Evolutionary conservation across 345 rosid species (phyloP), one percentile per base, ranked within the genome.

Genomic region (Lagerstroemia speciosa): DNA sequence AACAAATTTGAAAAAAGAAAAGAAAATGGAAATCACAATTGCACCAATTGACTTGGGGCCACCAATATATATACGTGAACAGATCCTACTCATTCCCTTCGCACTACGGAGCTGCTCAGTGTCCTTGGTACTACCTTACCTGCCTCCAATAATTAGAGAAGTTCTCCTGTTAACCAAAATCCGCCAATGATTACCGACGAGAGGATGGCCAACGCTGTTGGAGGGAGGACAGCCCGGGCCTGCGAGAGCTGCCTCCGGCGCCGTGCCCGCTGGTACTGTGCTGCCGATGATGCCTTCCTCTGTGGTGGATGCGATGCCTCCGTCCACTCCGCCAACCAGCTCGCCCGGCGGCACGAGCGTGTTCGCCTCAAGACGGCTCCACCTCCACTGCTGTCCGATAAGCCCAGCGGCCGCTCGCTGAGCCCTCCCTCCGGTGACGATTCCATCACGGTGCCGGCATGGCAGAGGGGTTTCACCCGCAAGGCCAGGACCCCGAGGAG

Each of bases 231-330:
- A 1, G 93, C 93, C 0, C 84, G 98, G 30, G 93, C 96, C 0
- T 93, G 98, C 32, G 97, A 93, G 55, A 81, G 82, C 69, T 93
- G 98, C 73, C 77, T 86, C 63, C 83, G 80, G 74, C 77, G 78
- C 70, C 78, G 93, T 3, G 98, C 98, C 0, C 81, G 93, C 15
- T 93, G 97, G 98, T 93, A 86, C 67, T 93, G 98, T 34, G 87
- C 92, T 0, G 93, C 98, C 0, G 98, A 93, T 65, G 98, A 93
- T 74, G 98, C 98, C 20, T 93, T 93, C 61, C 93, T 93, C 41
- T 93, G 98, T 74, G 96, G 89, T 68, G 72, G 77, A 24, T 93
- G 98, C 30, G 98, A 93, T 67, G 74, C 84, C 36, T 81, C 84
- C 0, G 93, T 90, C 15, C 98, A 93, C 73, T 88, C 97, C 1